Percentiles rank a stretch among this genome's conserved stretches.
Evolutionary conservation across 2,329 filamentous ascomycete genomes (phyloP).

Genomic region (Stagonosporopsis cucurbitacearum): DNA sequence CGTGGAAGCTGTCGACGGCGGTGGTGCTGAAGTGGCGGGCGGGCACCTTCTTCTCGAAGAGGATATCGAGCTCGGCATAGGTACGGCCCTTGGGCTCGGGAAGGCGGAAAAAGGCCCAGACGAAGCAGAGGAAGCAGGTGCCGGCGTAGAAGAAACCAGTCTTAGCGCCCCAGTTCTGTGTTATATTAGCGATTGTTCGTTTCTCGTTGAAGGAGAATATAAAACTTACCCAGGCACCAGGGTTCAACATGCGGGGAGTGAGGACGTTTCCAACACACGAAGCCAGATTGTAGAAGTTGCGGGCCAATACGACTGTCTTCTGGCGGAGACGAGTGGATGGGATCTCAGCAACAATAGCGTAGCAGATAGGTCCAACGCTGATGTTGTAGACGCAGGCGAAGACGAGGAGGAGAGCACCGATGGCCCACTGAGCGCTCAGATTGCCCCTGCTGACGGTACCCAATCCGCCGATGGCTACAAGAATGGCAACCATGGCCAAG

Average conservation of each 20-base stretch:
- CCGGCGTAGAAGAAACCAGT: conserved; percentile 88
- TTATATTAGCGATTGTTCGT: neutral
- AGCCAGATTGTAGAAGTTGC: conserved; percentile 77
- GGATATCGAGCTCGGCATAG: conserved; percentile 82
- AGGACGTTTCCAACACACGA: conserved; percentile 72
- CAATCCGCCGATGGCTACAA: conserved; percentile 81
- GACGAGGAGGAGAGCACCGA: conserved; percentile 44
- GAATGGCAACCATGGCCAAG: conserved; percentile 65
- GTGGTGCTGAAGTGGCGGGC: conserved; percentile 43
- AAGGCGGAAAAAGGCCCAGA: conserved; percentile 81
- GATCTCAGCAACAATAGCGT: conserved; percentile 84
- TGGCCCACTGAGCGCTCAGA: conserved; percentile 55
- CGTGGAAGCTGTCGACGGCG: conserved; percentile 33
- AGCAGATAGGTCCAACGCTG: conserved; percentile 87
- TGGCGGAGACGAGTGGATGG: conserved; percentile 84
- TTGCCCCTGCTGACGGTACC: conserved; percentile 59
- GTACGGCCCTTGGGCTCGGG: conserved; percentile 81
- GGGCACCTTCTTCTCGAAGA: conserved; percentile 68
- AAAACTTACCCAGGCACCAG: conserved; percentile 36
- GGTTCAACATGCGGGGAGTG: conserved; percentile 47
- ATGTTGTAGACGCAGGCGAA: conserved; percentile 77
- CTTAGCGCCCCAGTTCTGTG: conserved; percentile 73
- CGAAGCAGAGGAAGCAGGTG: conserved; percentile 76
- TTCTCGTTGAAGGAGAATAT: too few species aligned
- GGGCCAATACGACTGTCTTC: conserved; percentile 87